Evolutionary conservation across 768 basidiomycete species (phyloP).

Genomic region (Agrocybe pediades): DNA sequence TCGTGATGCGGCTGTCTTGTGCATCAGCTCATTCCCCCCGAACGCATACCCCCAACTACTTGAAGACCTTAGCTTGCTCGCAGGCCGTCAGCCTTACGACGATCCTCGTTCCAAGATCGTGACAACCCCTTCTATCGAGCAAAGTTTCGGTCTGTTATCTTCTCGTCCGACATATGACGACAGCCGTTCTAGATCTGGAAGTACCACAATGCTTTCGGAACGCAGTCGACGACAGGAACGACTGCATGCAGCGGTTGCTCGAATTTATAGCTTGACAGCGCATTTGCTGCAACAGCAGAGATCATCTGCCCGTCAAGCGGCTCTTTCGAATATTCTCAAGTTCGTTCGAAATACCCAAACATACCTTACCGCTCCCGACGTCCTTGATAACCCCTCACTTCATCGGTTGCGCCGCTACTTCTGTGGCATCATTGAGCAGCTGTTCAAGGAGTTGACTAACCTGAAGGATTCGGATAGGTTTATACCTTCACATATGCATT

Average conservation of each 20-base stretch:
- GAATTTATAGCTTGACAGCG: constrained; percentile 87
- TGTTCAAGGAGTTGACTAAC: constrained; percentile 75
- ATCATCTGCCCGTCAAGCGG: constrained; percentile 67
- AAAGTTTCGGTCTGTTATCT: constrained; percentile 35
- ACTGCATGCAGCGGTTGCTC: constrained; percentile 82
- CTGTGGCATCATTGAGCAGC: constrained; percentile 84
- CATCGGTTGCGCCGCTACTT: constrained; percentile 88
- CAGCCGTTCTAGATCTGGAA: constrained; percentile 46
- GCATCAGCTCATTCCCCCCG: constrained; percentile 85
- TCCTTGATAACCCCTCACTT: constrained; percentile 73
- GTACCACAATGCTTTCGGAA: constrained; percentile 43
- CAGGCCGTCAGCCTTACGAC: constrained; percentile 84
- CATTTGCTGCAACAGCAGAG: constrained; percentile 72
- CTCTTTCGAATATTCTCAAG: constrained; percentile 78
- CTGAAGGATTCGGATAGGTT: constrained; percentile 78
- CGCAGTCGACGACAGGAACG: constrained; percentile 75
- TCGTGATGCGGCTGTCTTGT: constrained; percentile 83
- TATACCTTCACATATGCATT: constrained; percentile 71
- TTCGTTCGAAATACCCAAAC: constrained; percentile 84
- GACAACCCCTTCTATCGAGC: constrained; percentile 36
- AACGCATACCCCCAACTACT: constrained; percentile 77
- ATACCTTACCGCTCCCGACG: constrained; percentile 72
- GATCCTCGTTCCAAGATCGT: constrained; percentile 54
- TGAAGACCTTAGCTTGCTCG: constrained; percentile 80
- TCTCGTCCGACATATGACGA: constrained; percentile 72